Evolutionary conservation across 371 early-diverging fungal genomes (phyloP), one percentile per base, ranked within the genome.

Genomic region (Circinella umbellata): DNA sequence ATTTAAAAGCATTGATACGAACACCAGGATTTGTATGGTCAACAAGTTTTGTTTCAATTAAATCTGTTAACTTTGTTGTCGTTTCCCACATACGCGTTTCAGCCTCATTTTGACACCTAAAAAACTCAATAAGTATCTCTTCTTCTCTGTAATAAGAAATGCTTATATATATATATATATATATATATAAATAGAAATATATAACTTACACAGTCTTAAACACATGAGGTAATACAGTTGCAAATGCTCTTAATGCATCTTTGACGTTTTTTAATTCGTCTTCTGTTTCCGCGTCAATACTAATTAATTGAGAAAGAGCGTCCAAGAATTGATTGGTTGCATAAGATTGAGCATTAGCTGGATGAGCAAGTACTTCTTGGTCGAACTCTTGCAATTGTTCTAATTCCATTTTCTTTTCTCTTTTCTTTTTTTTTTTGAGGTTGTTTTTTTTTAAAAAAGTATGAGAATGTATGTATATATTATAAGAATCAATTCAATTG

Each of bases 21-120:
- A 87, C 71, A 61, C 87, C 84, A 51, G 81, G 66, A 46, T 81
- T 82, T 7, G 37, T 54, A 75, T 81, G 77, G 4, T 69, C n/a
- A 3, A 75, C 64, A 5, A 82, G 67, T 14, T 64, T 53, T 6
- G 65, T 67, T 15, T 73, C 71, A 1, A 82, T 69, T 4, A 68
- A 63, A 15, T 68, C 51, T 35, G 81, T 76, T 35, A 87, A 61
- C 0, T 67, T 57, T 9, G 37, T 42, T 17, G 80, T 68, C 3
- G 69, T 73, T 42, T 81, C 69, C 87, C 87, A 85, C 73, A 83
- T 72, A 15, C 68, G 72, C 48, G 69, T 69, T 67, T 87, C 85
- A 6, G 76, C 73, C 73, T 78, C 78, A 65, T 83, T 85, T 68
- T 84, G 76, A 64, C 80, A 81, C 34, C 87, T 83, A 68, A 9